Conservation (phyloP, 139 green algal genomes). For the Volvox africanus region DNA sequence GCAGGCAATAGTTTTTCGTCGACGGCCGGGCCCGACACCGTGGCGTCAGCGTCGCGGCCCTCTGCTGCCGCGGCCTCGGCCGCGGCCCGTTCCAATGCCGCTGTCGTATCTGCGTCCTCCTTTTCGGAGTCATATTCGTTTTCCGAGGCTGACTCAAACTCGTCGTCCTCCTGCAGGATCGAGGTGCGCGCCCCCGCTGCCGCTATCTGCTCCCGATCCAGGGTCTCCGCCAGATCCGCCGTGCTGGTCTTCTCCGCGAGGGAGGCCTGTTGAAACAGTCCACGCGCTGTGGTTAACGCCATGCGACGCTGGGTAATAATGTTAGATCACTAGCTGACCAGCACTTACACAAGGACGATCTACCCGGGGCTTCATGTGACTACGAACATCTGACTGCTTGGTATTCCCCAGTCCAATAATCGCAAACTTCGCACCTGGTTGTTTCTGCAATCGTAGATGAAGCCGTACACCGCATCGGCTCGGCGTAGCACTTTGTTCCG, state of each 20-base stretch:
- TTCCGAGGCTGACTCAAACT: constrained; percentile 49
- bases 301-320: no score
- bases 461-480: constrained; percentile 73
- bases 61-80: constrained; percentile 12
- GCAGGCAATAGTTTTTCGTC: neutral
- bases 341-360: no score
- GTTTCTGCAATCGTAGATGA: constrained; percentile 61
- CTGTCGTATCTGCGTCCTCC: constrained; percentile 13
- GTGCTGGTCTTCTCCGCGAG: constrained; percentile 39
- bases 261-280: neutral
- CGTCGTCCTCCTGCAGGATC: neutral
- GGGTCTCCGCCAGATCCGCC: constrained; percentile 6
- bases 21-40: neutral
- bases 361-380: no score
- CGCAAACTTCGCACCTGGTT: constrained; percentile 3
- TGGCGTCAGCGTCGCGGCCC: neutral
- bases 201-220: neutral
- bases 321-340: no score
- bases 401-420: no score
- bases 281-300: no score
- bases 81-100: constrained; percentile 12
- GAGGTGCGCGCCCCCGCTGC: neutral
- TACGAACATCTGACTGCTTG: no score
- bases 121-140: constrained; percentile 34
- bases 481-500: constrained; percentile 62